Evolutionary conservation across 169 alveolate genomes (phyloP), one percentile per base, ranked within the genome.

Genomic region (Plasmodium fragile): DNA sequence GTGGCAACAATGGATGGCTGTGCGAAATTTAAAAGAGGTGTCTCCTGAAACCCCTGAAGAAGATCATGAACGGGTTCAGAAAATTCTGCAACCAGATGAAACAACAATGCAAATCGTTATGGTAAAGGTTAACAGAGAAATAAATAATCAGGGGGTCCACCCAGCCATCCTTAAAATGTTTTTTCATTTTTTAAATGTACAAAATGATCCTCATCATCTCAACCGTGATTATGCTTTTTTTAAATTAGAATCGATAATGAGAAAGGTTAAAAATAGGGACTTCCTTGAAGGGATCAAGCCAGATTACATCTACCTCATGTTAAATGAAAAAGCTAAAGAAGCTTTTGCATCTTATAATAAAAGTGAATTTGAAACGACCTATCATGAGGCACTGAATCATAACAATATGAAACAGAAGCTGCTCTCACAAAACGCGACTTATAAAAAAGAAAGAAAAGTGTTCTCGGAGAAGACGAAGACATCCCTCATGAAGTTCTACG

Each of bases 101-200:
- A 71, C 92, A 0, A 95, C 96, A 1, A 75, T 96, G 34, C 95
- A 96, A n/a, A 92, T 79, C 18, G 96, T 87, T 18, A 96, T 96
- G 75, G 13, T 32, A 4, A 65, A 65, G 32, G 97, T 95, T n/a
- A 96, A 96, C 82, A 75, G 82, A 70, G 98, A 96, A 69, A 91
- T 96, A 55, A 84, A 90, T 36, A 92, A 95, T 80, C 98, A 96
- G 70, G 98, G 98, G 6, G 87, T 96, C n/a, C 98, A 96, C 69
- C 98, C 98, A 34, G 91, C 98, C 30, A 79, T 96, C n/a, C 72
- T 96, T 82, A 95, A 92, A 84, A 96, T 96, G 98, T 92, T 96
- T 34, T 96, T 96, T 95, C 94, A 95, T 75, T 96, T 96, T 77
- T 73, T 96, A 13, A 93, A 94, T 52, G 78, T 94, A 69, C 79